Evolutionary conservation across 2,329 filamentous ascomycete species (phyloP), one percentile per base, ranked within the genome.

Genomic region (Rhynchosporium secalis): DNA sequence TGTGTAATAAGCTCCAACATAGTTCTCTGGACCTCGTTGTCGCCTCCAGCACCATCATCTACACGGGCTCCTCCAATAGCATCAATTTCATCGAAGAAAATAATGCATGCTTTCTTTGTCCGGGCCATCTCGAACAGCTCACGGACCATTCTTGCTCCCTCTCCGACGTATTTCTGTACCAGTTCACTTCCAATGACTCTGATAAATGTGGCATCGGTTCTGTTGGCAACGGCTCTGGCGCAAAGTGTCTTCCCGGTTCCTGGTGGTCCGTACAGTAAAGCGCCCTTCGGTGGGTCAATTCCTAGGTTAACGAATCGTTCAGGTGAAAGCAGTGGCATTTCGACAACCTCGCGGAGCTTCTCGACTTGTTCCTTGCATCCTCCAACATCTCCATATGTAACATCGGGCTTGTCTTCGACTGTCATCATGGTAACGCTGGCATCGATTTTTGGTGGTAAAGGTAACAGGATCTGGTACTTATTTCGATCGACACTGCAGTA

Each of bases 401-500:
- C 95, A 76, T 99, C 95, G 15, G 95, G 95, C 83, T 99, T 99
- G 80, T 99, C 95, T 81, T 99, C 95, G 68, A 99, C 95, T 56
- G 95, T 98, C 95, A 99, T 99, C 95, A 99, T 99, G 45, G 95
- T 99, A 69, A 99, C 95, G 71, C 91, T 96, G 59, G 95, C 94
- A 74, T 99, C 95, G 80, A 99, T 99, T 84, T 98, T 99, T 41
- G 95, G 95, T 48, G 95, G 95, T 60, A 99, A 81, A 41, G 95
- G 95, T 54, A 99, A 84, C 77, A 99, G 87, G 73, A 99, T 99
- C 79, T 99, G 95, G 79, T 99, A 99, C 83, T 99, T 99, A 82
- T 96, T 98, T 62, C 95, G 86, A 78, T 99, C 95, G 75, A 99
- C 95, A 75, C 86, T 85, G 63, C 31, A 64, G 57, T 54, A 26